Percentiles rank a stretch among this genome's conserved stretches.
Evolutionary conservation across 2,329 filamentous ascomycete genomes (phyloP).

Genomic region (Gyromitra esculenta): DNA sequence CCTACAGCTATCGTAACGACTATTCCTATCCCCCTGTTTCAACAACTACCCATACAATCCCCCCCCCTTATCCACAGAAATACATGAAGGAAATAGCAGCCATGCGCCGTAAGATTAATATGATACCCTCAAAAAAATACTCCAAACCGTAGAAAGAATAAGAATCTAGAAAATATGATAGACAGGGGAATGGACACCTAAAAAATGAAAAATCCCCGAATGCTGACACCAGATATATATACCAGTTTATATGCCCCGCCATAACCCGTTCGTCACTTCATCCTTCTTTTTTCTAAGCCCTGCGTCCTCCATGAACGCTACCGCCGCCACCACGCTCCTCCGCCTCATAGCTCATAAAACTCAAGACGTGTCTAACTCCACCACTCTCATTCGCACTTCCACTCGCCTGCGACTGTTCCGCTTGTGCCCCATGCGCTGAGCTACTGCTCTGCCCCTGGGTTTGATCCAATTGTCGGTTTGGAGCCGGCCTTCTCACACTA

Average conservation of each 20-base stretch:
- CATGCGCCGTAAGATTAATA: not conserved
- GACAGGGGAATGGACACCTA: not conserved
- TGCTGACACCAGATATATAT: not conserved
- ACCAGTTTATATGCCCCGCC: not conserved
- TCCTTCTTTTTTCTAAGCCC: not conserved
- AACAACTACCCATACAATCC: not conserved
- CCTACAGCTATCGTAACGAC: not conserved
- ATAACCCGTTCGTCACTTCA: not conserved
- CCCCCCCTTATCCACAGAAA: not conserved
- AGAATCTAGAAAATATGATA: too few relatives aligned
- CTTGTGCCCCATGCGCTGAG: not conserved
- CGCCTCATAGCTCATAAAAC: not conserved
- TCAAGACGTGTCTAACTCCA: conserved; percentile 1
- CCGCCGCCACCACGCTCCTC: not conserved
- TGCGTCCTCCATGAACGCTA: not conserved
- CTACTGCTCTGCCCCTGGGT: not conserved
- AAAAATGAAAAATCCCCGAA: not conserved
- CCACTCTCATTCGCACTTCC: not conserved
- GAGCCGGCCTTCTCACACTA: conserved; percentile 27
- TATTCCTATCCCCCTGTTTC: not conserved
- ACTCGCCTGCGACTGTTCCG: not conserved
- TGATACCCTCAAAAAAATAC: not conserved
- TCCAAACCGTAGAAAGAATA: too few relatives aligned
- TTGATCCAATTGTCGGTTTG: not conserved
- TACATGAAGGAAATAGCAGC: not conserved